Evolutionary conservation across 805 yeast genomes (phyloP), one percentile per base, ranked within the genome.

Genomic region (Schizosaccharomyces japonicus): DNA sequence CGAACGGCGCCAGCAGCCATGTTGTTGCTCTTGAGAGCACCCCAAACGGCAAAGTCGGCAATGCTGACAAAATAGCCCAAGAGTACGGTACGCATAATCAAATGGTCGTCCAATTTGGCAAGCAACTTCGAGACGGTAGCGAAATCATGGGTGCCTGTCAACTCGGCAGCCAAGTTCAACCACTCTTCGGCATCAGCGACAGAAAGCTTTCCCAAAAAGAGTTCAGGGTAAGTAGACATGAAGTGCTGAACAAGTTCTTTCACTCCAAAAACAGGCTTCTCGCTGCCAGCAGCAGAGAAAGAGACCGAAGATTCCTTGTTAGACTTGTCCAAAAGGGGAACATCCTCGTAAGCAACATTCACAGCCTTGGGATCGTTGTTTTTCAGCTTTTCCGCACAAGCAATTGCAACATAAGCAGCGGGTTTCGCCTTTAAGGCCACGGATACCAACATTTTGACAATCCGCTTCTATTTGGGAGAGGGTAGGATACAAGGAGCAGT

Each of bases 21-120:
- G 48, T 93, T 83, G 62, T 90, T 87, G 52, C 94, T 81, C 66
- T 95, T 76, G 55, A 87, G 68, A 45, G 79, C 81, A 63, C 95
- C 95, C 95, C 95, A 87, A 19, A 80, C 69, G 13, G 87, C 80
- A 51, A 83, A 68, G 63, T 87, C 98, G 48, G 93, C 90, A 40
- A 76, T 62, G 11, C 92, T 66, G 52, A 71, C 65, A n/a, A 66
- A 54, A 63, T 75, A 70, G 34, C 90, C 94, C 49, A 72, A 63
- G 48, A 83, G 60, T 60, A 73, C 85, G 5, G 95, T 73, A 59
- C 94, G 74, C 69, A 80, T 74, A 70, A 82, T 82, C 63, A 87
- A 70, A 62, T 78, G 85, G 44, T 76, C 64, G 56, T 87, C 95
- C 56, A 87, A 69, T 58, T 72, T 71, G 62, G 81, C 94, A 60